Percentiles rank a stretch among this genome's conserved stretches.
Evolutionary conservation across 129 eudicot species (phyloP).

Genomic region (Arctium minus): DNA sequence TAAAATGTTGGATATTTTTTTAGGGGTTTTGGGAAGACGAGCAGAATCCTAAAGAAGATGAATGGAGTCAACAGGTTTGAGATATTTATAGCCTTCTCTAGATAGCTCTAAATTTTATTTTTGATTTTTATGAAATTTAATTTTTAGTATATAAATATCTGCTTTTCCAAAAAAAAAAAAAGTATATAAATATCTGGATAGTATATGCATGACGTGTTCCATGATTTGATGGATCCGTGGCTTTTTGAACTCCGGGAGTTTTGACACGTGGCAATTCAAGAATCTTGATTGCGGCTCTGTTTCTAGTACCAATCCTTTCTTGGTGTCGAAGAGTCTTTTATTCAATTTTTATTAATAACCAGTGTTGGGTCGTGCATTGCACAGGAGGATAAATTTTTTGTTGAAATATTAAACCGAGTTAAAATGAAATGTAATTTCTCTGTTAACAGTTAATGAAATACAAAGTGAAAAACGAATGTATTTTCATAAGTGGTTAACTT

Average conservation of each 20-base stretch:
- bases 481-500: too few relatives aligned
- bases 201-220: conserved; percentile 29
- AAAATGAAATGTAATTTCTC: too few relatives aligned
- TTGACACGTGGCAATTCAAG: conserved; percentile 27
- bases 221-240: conserved; percentile 40
- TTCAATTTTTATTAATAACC: too few relatives aligned
- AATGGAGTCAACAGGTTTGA: conserved; percentile 15
- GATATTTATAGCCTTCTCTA: conserved; percentile 28
- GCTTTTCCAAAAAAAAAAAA: neutral
- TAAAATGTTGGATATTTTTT: neutral
- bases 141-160: neutral
- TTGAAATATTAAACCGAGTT: too few relatives aligned
- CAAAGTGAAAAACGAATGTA: too few relatives aligned
- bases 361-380: too few relatives aligned
- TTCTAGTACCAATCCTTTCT: conserved; percentile 26
- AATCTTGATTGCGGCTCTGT: conserved; percentile 19
- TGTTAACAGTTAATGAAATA: too few relatives aligned
- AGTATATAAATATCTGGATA: neutral
- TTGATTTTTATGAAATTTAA: neutral
- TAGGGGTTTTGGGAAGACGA: neutral
- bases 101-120: neutral
- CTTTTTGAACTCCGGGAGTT: conserved; percentile 20
- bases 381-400: too few relatives aligned
- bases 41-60: conserved; percentile 16
- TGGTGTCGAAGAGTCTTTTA: conserved; percentile 22